Percentiles rank a stretch among this genome's conserved stretches.
phyloP scores from a whole-genome alignment of 768 basidiomycete species.

The Podaxis sp. region DNA sequence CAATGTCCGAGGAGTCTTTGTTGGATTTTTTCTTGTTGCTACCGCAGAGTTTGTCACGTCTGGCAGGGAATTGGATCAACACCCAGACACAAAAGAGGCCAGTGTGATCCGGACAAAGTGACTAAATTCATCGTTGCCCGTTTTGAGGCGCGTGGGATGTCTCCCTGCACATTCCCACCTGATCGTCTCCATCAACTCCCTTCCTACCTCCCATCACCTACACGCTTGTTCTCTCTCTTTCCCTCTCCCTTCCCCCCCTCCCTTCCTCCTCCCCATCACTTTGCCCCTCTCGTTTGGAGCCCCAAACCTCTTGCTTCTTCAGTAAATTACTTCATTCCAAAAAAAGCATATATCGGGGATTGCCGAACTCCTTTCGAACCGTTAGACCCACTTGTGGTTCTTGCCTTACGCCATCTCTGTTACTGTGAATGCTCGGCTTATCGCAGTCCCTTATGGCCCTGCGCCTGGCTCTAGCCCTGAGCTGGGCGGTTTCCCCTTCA shows the following conservation, averaged over 20 bases:
- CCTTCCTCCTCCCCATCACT: not conserved
- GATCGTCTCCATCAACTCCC: conserved; percentile 7
- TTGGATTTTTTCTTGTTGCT: too few species aligned
- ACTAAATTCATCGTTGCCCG: not conserved
- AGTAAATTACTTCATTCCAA: not conserved
- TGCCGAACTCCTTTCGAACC: not conserved
- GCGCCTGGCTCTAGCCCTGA: conserved; percentile 12
- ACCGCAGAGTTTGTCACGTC: too few species aligned
- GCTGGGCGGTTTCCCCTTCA: conserved; percentile 12
- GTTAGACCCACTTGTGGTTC: not conserved
- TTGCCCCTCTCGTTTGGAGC: not conserved
- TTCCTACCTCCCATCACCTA: conserved; percentile 3
- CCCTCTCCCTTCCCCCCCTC: not conserved
- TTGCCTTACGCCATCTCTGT: not conserved
- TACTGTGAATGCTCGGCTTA: conserved; percentile 3
- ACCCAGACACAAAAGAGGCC: not conserved
- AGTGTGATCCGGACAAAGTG: not conserved
- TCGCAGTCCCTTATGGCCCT: conserved; percentile 7
- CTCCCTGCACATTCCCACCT: not conserved
- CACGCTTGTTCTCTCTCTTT: not conserved
- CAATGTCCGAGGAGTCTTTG: too few species aligned
- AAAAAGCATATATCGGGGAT: not conserved
- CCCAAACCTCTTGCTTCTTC: not conserved
- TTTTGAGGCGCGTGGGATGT: conserved; percentile 4
- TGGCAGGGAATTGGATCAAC: too few species aligned